Evolutionary conservation across 352 stramenopile species (phyloP).

Genomic region (Nothophytophthora sp.): DNA sequence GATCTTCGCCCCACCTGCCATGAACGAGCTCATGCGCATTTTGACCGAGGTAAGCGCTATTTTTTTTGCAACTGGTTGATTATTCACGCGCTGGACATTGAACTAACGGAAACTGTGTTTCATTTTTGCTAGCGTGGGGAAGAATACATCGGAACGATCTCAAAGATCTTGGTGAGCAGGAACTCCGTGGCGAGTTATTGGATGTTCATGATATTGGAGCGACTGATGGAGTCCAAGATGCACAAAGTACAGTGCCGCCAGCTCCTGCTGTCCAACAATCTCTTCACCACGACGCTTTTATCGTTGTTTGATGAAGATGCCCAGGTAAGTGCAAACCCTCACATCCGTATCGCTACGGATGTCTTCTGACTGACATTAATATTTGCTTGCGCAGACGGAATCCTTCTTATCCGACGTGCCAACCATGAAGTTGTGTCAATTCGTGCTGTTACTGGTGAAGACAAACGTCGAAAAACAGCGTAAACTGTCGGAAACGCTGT

Average conservation of each 20-base stretch:
- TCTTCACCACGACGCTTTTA: constrained; percentile 63
- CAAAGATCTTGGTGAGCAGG: constrained; percentile 57
- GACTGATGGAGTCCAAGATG: constrained; percentile 65
- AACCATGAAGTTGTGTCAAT: constrained; percentile 78
- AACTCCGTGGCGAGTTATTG: constrained; percentile 67
- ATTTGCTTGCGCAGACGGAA: constrained; percentile 40
- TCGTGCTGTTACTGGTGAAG: constrained; percentile 71
- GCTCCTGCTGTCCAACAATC: constrained; percentile 61
- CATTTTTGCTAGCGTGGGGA: constrained; percentile 50
- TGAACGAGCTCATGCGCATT: constrained; percentile 78
- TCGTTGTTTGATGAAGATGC: constrained; percentile 73
- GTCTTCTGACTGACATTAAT: no score
- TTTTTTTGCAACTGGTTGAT: no score
- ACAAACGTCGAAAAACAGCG: constrained; percentile 64
- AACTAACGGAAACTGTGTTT: constrained; percentile 7
- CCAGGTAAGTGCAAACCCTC: constrained; percentile 38
- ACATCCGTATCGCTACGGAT: background rate
- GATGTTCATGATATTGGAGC: constrained; percentile 70
- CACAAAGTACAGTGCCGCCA: constrained; percentile 59
- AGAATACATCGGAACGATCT: constrained; percentile 72
- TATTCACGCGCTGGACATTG: background rate
- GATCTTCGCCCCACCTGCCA: constrained; percentile 55
- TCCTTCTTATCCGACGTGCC: constrained; percentile 68
- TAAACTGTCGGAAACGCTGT: constrained; percentile 60
- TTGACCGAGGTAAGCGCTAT: constrained; percentile 80